Base-by-base conservation (phyloP, 2,329 filamentous ascomycete genomes). In the Colletotrichum nymphaeae region DNA sequence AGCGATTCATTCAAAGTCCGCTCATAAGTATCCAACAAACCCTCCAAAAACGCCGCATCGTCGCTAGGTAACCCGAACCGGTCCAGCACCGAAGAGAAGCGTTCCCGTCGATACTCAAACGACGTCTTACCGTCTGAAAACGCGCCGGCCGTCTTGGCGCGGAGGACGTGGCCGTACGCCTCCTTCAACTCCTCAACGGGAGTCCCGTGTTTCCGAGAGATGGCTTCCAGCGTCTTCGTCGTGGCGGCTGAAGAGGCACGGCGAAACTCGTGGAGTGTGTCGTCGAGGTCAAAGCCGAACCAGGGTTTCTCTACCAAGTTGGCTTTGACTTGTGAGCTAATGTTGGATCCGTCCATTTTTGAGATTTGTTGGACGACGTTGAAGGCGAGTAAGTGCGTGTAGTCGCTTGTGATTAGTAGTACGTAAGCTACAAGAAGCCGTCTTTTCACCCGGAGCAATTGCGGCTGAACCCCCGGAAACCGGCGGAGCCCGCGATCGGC, bases 261-360 rank as follows among this genome's bases (percentile, higher is more conserved):
- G 62, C 84, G 84, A 62, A 87, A 88, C 58, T 85, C 81, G 70
- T 88, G 86, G 1, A 88, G 78, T 0, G 85, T 87, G 74, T 87
- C 85, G 68, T 88, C 86, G 6, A 88, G 81, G 53, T 87, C 86
- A 65, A 88, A 87, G 1, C 82, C 84, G 49, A 86, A 81, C 84
- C 85, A 49, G 3, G 42, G 8, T 49, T 22, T 49, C 7, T 49
- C 62, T 37, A 81, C 82, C 4, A 56, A 69, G 35, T 79, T 81
- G 3, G 79, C 80, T 0, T 79, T 81, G n/a, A 56, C 22, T 24
- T 26, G 26, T 11, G 42, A 11, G 19, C 16, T 22, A 9, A 49
- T 49, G 4, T 5, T 22, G 19, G 42, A n/a, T 49, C 19, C 42
- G 42, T 49, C 42, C 42, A 22, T 49, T 9, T 9, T 49, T 11